Evolutionary conservation across 257 asterid genomes (phyloP), one percentile per base, ranked within the genome.

Genomic region (Lycium barbarum): DNA sequence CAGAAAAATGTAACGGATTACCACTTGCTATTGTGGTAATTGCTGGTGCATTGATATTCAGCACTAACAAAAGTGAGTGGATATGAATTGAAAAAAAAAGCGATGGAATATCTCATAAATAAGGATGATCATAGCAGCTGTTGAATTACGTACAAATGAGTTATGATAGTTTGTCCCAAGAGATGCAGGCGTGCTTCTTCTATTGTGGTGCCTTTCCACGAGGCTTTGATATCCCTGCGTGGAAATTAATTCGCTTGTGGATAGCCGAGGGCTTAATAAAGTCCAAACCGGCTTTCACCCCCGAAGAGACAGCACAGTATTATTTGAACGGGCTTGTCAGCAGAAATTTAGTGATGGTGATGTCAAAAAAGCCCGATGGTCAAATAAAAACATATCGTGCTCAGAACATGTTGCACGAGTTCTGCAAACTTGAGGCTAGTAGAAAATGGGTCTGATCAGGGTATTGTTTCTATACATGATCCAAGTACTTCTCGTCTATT

Each of bases 231-330:
- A 26, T 26, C 33, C 33, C 33, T 26, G 33, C 33, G 0, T 26
- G 33, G 33, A 26, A 26, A 26, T 26, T 26, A 26, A 26, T 26
- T 26, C 33, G 33, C 33, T 26, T 92, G 59, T 92, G 93, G 95
- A 88, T 92, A 0, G 92, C 91, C 0, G 93, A 92, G 84, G 91
- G 91, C 9, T 90, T 89, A 73, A 43, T 92, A 54, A 87, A 82
- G 71, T 43, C 35, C 0, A 63, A 79, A 15, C 65, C 9, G 4
- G 86, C 63, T 7, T 11, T 47, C 53, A 86, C 85, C 71, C 0
- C 86, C 76, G 95, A 91, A 85, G 84, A 89, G 67, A 79, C 45
- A 12, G 93, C 95, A 0, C 83, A 86, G 43, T 85, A 83, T 7
- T 80, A 83, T 59, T 1, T 92, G 87, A 45, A 86, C 26, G 88